A percentile compares a stretch with the other conserved stretches of the same genome.
Evolutionary conservation across 2,329 filamentous ascomycete species (phyloP).

Genomic region (Epichloe uncinata): DNA sequence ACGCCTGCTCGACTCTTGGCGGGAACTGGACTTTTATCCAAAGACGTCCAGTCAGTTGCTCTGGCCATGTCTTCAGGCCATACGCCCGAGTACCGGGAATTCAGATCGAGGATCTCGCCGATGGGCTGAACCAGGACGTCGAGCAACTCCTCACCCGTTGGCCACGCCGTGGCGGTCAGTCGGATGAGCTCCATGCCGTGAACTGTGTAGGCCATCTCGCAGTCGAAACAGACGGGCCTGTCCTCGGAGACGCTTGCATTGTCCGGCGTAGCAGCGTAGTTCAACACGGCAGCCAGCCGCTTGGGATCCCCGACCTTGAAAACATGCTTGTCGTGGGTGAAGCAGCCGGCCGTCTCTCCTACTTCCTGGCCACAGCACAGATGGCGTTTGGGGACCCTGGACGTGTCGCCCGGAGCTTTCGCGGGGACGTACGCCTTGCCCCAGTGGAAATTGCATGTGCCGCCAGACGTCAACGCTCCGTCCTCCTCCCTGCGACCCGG

Average conservation of each 20-base stretch:
- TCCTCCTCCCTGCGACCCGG: conserved; percentile 70
- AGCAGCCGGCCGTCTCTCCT: conserved; percentile 65
- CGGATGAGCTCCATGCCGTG: conserved; percentile 80
- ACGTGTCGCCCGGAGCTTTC: conserved; percentile 41
- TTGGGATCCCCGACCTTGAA: conserved; percentile 72
- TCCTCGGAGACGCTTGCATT: conserved; percentile 38
- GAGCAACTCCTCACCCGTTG: conserved; percentile 56
- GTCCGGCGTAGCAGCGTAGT: conserved; percentile 65
- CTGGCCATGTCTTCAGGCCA: conserved; percentile 61
- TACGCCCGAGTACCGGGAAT: conserved; percentile 84
- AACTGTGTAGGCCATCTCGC: conserved; percentile 94
- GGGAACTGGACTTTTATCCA: conserved; percentile 2
- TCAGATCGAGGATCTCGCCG: conserved; percentile 78
- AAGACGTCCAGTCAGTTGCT: conserved; percentile 42
- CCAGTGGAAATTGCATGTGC: conserved; percentile 69
- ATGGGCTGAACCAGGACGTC: conserved; percentile 77
- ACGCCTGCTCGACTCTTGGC: background rate
- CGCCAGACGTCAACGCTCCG: conserved; percentile 60
- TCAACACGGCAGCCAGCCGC: conserved; percentile 62
- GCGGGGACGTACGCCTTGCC: conserved; percentile 53
- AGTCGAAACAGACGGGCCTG: conserved; percentile 76
- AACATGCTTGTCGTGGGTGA: conserved; percentile 59
- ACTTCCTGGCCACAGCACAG: conserved; percentile 67
- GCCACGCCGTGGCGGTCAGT: conserved; percentile 81
- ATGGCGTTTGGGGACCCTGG: conserved; percentile 48